Evolutionary conservation across 2,329 filamentous ascomycete genomes (phyloP), one percentile per base, ranked within the genome.

Genomic region (Harringtonia aguacate): DNA sequence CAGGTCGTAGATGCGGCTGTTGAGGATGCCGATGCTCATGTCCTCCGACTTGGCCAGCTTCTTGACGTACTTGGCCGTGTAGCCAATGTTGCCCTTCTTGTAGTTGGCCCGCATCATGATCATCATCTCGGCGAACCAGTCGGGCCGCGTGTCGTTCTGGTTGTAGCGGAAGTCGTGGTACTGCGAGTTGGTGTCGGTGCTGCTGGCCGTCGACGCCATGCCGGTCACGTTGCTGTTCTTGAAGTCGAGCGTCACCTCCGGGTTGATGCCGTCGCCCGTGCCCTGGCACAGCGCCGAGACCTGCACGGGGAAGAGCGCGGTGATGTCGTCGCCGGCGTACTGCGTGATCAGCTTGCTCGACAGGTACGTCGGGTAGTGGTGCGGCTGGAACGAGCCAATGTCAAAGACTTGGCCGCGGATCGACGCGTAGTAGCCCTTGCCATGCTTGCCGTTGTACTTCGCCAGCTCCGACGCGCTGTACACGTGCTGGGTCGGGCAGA

Each of bases 91-190:
- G 39, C 92, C 92, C 61, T 94, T 94, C 64, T 84, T 83, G 70
- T 84, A 97, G 52, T 80, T 81, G 28, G 77, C 64, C 53, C 82
- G 84, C 43, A 98, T 67, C 60, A 80, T 78, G 28, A 80, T 72
- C 75, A 95, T 87, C 60, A 89, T 81, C 65, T 98, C 86, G 46
- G 74, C 82, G 66, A 90, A 97, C 92, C 92, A 98, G 58, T 95
- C 87, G 2, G 82, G 79, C 12, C 89, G 81, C 41, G 75, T 82
- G 58, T 95, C 86, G 52, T 88, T 86, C 29, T 76, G 86, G 57
- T 77, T 88, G 57, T 75, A 79, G 47, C 92, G 80, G 76, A 98
- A 98, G 60, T 98, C 92, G 57, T 98, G 92, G 59, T 94, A 98
- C 49, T 76, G 68, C 20, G 79, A 69, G 56, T 95, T 94, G 20